Evolutionary conservation across 2,329 filamentous ascomycete genomes (phyloP).

Genomic region (Calonectria naviculata): DNA sequence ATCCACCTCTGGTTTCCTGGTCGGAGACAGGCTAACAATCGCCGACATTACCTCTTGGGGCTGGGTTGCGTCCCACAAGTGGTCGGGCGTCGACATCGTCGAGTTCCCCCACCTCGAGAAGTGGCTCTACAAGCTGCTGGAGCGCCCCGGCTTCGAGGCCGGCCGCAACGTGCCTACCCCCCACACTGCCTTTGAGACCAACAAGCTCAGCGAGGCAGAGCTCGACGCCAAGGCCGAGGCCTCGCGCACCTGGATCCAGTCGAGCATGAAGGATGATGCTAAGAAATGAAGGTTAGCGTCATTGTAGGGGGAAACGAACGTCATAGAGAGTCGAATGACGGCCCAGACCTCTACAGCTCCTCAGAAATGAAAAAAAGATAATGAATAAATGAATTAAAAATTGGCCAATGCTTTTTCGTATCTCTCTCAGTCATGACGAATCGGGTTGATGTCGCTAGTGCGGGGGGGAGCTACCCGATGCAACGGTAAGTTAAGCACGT

Average conservation of each 20-base stretch:
- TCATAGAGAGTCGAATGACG: not conserved
- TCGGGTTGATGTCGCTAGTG: not conserved
- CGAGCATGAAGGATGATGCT: constrained; percentile 75
- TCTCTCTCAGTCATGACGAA: not conserved
- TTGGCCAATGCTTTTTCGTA: not conserved
- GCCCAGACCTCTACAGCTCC: not conserved
- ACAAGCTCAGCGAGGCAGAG: constrained; percentile 59
- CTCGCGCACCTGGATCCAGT: constrained; percentile 72
- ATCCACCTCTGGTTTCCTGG: constrained; percentile 67
- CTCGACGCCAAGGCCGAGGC: constrained; percentile 67
- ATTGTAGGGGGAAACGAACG: not conserved
- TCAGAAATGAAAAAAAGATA: not conserved
- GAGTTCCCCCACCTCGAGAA: constrained; percentile 81
- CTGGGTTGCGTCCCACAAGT: constrained; percentile 71
- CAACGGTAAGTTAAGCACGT: not conserved
- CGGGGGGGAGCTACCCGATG: not conserved
- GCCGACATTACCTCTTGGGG: constrained; percentile 86
- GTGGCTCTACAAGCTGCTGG: constrained; percentile 79
- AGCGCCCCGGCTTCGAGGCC: constrained; percentile 78
- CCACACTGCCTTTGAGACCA: constrained; percentile 68
- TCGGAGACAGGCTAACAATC: constrained; percentile 76
- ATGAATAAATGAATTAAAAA: not conserved
- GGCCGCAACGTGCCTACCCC: constrained; percentile 77
- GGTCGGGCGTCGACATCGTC: constrained; percentile 67
- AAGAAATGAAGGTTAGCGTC: constrained; percentile 51